Conservation (phyloP, 139 green algal species). For the Spirogloea muscicola region DNA sequence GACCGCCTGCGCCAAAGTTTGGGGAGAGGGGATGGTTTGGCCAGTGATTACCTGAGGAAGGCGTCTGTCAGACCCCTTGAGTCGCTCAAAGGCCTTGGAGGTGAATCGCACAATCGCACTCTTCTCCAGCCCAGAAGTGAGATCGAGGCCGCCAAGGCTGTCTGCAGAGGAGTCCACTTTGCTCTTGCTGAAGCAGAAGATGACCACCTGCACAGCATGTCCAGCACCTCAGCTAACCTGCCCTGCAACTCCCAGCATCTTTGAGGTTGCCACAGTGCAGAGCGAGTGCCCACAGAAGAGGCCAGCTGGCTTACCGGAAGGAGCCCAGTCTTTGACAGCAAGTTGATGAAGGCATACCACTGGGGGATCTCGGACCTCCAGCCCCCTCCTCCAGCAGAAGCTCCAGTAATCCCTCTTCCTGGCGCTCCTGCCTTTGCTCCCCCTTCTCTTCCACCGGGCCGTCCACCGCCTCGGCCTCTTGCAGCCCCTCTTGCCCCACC, state of each 20-base stretch:
- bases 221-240: background rate
- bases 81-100: constrained; percentile 63
- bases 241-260: too few species aligned
- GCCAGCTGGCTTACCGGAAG: constrained; percentile 15
- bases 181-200: constrained; percentile 73
- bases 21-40: constrained; percentile 38
- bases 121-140: constrained; percentile 50
- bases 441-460: background rate
- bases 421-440: constrained; percentile 1
- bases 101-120: constrained; percentile 61
- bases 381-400: constrained; percentile 11
- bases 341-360: constrained; percentile 63
- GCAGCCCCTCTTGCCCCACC: background rate
- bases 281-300: too few species aligned
- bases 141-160: constrained; percentile 44
- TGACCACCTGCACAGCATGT: constrained; percentile 58
- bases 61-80: constrained; percentile 69
- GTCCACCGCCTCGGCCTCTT: background rate
- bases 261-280: too few species aligned
- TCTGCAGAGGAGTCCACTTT: constrained; percentile 60
- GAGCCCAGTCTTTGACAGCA: constrained; percentile 61
- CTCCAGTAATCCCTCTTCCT: background rate
- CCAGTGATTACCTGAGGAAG: constrained; percentile 39
- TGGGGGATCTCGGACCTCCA: constrained; percentile 58
- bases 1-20: too few species aligned